These are phyloP conservation scores for Scenedesmus sp. DNA, from an alignment of 163 green algal genomes.

Conservation along the genomic window DNA sequence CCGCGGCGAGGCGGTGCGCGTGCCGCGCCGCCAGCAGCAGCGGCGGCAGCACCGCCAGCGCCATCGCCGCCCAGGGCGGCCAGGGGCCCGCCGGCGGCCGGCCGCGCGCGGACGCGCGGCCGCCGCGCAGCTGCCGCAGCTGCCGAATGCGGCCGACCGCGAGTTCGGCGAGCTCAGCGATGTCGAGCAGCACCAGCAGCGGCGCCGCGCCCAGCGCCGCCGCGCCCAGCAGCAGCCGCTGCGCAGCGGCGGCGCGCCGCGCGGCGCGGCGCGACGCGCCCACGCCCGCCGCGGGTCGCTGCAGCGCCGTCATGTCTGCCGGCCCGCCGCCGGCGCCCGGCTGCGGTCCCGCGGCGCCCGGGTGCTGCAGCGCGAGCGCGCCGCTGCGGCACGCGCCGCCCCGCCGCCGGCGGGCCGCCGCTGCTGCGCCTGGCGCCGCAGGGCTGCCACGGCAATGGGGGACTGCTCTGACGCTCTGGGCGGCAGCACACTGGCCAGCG, in stretches of 20 bases:
- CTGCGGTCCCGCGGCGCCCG: too few relatives aligned
- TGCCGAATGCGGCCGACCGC: not conserved
- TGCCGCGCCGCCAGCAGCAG: slow-evolving; percentile 17
- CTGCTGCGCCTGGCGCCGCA: too few relatives aligned
- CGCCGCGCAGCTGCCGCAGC: not conserved
- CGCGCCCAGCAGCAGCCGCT: slow-evolving; percentile 13
- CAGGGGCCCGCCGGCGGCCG: not conserved
- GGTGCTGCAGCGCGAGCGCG: too few relatives aligned
- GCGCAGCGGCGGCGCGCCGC: too few relatives aligned
- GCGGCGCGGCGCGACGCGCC: too few relatives aligned
- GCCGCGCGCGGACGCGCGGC: not conserved
- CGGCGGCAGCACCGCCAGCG: not conserved
- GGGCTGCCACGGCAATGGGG: too few relatives aligned
- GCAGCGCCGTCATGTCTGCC: not conserved
- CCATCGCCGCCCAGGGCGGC: slow-evolving; percentile 1
- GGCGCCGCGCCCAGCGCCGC: slow-evolving; percentile 9
- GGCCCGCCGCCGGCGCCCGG: too few relatives aligned
- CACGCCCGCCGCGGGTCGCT: too few relatives aligned
- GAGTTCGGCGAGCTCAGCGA: slow-evolving; percentile 10
- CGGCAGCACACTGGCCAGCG: too few relatives aligned
- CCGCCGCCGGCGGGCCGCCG: too few relatives aligned
- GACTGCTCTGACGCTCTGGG: too few relatives aligned
- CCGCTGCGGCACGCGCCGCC: too few relatives aligned
- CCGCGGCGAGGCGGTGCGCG: not conserved
- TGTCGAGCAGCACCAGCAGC: slow-evolving; percentile 19